phyloP scores from a whole-genome alignment of 148 eudicot genomes.

The Tetragonia tetragonoides region DNA sequence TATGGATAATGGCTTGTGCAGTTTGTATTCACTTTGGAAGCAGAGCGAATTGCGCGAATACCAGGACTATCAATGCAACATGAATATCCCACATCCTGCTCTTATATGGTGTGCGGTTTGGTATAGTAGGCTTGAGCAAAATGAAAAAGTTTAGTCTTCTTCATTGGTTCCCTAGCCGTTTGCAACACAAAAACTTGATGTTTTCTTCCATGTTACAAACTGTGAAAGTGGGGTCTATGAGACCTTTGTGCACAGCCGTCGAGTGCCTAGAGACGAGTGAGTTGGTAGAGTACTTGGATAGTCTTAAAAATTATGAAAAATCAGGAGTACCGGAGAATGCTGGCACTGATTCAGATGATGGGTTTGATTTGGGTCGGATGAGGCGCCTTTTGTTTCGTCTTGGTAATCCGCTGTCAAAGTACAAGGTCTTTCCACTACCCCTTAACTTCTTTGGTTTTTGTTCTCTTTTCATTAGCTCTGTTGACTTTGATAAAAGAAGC shows the following conservation, averaged over 20 bases:
- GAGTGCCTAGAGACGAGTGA: conserved; percentile 28
- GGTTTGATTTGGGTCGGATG: conserved; percentile 95
- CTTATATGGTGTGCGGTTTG: conserved; percentile 4
- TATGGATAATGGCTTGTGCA: background rate
- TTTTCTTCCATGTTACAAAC: background rate
- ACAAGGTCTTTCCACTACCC: conserved; percentile 48
- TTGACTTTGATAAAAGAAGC: background rate
- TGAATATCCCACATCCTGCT: background rate
- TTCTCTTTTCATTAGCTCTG: background rate
- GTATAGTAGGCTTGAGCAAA: background rate
- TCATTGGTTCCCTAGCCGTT: background rate
- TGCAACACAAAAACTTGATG: background rate
- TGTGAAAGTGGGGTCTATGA: conserved; percentile 8
- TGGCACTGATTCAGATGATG: conserved; percentile 80
- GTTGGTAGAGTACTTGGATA: conserved; percentile 46
- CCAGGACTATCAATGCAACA: background rate
- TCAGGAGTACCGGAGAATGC: conserved; percentile 79
- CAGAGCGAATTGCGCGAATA: background rate
- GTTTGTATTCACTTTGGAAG: background rate
- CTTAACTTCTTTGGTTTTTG: conserved; percentile 5
- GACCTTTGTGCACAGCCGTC: conserved; percentile 16
- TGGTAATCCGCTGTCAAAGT: conserved; percentile 85
- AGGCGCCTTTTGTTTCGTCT: conserved; percentile 59
- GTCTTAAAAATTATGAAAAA: conserved; percentile 68
- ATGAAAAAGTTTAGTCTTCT: conserved; percentile 18